Evolutionary conservation across 1,139 yeast genomes (phyloP).

Genomic region (Suhomyces chickasaworum): DNA sequence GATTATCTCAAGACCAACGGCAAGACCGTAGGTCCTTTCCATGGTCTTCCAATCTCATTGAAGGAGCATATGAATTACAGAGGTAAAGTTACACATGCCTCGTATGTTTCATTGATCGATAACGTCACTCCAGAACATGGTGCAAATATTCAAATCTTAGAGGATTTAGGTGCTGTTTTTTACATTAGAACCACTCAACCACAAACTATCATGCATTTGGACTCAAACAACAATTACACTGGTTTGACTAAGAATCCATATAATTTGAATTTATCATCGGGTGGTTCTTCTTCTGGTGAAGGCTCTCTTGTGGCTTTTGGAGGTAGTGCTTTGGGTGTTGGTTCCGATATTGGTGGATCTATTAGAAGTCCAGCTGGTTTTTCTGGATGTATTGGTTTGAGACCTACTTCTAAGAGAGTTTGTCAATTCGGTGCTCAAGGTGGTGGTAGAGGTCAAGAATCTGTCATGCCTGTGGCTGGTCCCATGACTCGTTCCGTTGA

Average conservation of each 20-base stretch:
- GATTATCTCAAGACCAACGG: slow-evolving; percentile 53
- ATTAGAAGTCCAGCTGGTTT: slow-evolving; percentile 77
- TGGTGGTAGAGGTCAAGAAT: slow-evolving; percentile 59
- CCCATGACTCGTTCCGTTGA: slow-evolving; percentile 63
- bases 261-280: slow-evolving; percentile 44
- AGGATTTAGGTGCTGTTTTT: slow-evolving; percentile 68
- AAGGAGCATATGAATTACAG: slow-evolving; percentile 69
- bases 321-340: slow-evolving; percentile 68
- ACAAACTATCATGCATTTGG: slow-evolving; percentile 52
- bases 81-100: slow-evolving; percentile 61
- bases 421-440: slow-evolving; percentile 54
- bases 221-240: slow-evolving; percentile 42
- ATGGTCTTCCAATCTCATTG: slow-evolving; percentile 76
- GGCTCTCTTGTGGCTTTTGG: slow-evolving; percentile 68
- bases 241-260: slow-evolving; percentile 45
- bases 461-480: slow-evolving; percentile 61
- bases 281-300: slow-evolving; percentile 80
- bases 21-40: slow-evolving; percentile 69
- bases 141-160: slow-evolving; percentile 52
- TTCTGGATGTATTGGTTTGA: slow-evolving; percentile 65
- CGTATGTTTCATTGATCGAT: slow-evolving; percentile 58
- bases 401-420: slow-evolving; percentile 68
- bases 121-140: slow-evolving; percentile 54
- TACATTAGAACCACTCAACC: slow-evolving; percentile 50
- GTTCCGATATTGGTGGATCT: slow-evolving; percentile 81